Evolutionary conservation across 2,329 filamentous ascomycete species (phyloP), one percentile per base, ranked within the genome.

Genomic region (Fusarium ambrosium): DNA sequence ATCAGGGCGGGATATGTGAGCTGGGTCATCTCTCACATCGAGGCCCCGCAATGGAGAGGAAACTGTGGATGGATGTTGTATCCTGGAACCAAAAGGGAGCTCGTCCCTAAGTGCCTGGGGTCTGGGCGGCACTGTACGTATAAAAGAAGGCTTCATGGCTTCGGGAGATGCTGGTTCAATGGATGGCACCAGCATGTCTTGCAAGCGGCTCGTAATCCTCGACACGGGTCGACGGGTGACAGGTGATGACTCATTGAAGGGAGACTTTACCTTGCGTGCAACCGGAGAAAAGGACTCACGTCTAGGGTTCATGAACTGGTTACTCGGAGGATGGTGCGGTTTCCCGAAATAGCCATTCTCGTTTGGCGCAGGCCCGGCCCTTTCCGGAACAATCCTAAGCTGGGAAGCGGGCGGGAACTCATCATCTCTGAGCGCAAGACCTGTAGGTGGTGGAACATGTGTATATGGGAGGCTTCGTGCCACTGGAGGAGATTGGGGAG

Each of bases 171-270:
- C 74, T 22, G 84, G 83, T 71, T 88, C 87, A 73, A 88, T 85
- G 8, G 86, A 89, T 10, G 78, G 85, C 16, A 88, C 82, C 69
- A 87, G 78, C 74, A 85, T 81, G 43, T 89, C 87, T 73, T 85
- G 83, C 14, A 82, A 39, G 68, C 74, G 62, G 62, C 68, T 71
- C 63, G 64, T 51, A 41, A 48, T 65, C 67, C 69, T 59, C 16
- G 73, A 53, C n/a, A 64, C 63, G 20, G 71, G 71, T 22, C 76
- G 78, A 58, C 75, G 76, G 20, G 79, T 53, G 58, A 55, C 76
- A 51, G 75, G 72, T 22, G 73, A 64, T 6, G 62, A 69, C 24
- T 75, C 74, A 74, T 70, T 67, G 29, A 75, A 71, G 59, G 71
- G 62, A 64, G 72, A 73, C 60, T 73, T 79, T 79, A 81, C 78